Conservation (phyloP, 2,329 filamentous ascomycete species). For the Zalaria obscura region DNA sequence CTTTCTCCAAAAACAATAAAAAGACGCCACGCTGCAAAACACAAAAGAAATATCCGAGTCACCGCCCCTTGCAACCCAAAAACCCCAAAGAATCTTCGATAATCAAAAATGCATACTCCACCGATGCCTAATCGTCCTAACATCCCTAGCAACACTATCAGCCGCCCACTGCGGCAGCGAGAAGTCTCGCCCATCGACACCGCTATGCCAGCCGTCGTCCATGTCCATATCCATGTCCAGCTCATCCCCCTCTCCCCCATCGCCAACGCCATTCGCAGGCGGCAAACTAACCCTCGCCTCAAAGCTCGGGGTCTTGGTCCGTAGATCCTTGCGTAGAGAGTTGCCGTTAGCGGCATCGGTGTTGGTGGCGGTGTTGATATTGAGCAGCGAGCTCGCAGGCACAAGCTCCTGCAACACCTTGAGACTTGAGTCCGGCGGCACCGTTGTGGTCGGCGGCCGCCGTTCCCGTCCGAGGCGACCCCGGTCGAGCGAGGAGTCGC, state of each 20-base stretch:
- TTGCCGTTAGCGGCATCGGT: too few relatives aligned
- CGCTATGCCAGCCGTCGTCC: constrained; percentile 3
- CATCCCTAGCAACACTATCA: constrained; percentile 3
- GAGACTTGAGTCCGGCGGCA: constrained; percentile 20
- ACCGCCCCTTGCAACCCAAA: too few relatives aligned
- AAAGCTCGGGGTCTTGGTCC: constrained; percentile 1
- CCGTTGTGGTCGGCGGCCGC: background rate
- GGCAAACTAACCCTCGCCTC: constrained; percentile 4
- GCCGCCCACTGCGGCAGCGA: constrained; percentile 4
- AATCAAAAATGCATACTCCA: constrained; percentile 5
- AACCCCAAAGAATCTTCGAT: background rate
- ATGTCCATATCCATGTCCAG: constrained; percentile 2
- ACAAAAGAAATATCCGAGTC: too few relatives aligned
- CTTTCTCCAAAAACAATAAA: too few relatives aligned
- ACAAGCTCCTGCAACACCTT: constrained; percentile 24
- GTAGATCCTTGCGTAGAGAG: too few relatives aligned
- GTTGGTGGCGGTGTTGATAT: background rate
- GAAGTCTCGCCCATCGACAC: background rate
- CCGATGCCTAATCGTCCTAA: background rate
- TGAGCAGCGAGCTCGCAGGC: constrained; percentile 8
- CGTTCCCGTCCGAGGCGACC: too few relatives aligned
- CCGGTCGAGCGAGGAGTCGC: constrained; percentile 2
- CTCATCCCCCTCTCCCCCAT: constrained; percentile 2
- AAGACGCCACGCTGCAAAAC: too few relatives aligned
- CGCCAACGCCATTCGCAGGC: background rate